These are phyloP conservation scores for Zoysia pacifica DNA, from an alignment of 176 grass and related monocot genomes.

Conservation along the genomic window DNA sequence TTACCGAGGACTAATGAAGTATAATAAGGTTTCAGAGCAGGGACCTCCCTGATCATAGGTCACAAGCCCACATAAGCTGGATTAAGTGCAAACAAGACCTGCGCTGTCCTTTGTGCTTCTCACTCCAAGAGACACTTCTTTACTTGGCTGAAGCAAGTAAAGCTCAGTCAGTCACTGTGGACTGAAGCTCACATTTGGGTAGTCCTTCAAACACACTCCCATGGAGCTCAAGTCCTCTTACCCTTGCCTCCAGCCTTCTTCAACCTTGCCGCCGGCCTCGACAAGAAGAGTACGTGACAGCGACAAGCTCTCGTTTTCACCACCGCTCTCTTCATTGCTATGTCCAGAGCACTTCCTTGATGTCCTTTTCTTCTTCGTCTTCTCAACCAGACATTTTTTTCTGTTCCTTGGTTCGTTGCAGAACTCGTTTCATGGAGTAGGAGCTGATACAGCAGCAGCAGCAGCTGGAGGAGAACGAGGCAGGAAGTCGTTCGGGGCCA, in stretches of 20 bases:
- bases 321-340: constrained; percentile 15
- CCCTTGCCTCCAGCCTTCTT: constrained; percentile 37
- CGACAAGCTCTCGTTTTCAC: not conserved
- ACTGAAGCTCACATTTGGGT: constrained; percentile 8
- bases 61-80: not conserved
- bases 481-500: constrained; percentile 49
- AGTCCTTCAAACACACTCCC: not conserved
- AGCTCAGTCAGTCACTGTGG: constrained; percentile 4
- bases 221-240: constrained; percentile 59
- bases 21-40: constrained; percentile 25
- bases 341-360: not conserved
- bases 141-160: constrained; percentile 26
- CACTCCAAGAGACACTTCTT: constrained; percentile 3
- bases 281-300: constrained; percentile 51
- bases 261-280: constrained; percentile 22
- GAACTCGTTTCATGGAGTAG: constrained; percentile 62
- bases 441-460: not conserved
- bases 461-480: constrained; percentile 17
- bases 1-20: not conserved
- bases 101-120: not conserved
- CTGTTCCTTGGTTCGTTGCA: constrained; percentile 32
- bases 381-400: not conserved
- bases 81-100: constrained; percentile 17
- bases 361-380: not conserved
- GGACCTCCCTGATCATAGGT: constrained; percentile 33